A percentile compares a stretch with the other conserved stretches of the same genome.
These are phyloP conservation scores for Fusarium musae DNA, from an alignment of 2,329 filamentous ascomycete genomes.

Conservation along the genomic window DNA sequence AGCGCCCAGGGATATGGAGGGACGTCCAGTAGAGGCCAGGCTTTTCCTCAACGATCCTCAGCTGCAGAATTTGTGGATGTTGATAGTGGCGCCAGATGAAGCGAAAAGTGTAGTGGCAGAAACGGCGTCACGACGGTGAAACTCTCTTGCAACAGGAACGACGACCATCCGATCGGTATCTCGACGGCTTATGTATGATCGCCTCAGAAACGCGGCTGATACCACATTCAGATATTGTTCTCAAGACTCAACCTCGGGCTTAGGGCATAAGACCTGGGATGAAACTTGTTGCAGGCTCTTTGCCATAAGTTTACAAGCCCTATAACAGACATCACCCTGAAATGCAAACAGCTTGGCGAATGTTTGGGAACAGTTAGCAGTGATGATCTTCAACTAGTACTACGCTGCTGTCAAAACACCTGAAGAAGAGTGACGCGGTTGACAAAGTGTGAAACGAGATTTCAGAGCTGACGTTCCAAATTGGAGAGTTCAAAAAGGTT, in stretches of 20 bases:
- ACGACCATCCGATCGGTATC: slow-evolving; percentile 17
- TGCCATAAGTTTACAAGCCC: slow-evolving; percentile 3
- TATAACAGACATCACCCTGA: slow-evolving; percentile 17
- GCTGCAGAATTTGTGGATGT: slow-evolving; percentile 1
- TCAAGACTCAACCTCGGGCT: neutral
- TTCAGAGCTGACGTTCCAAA: neutral
- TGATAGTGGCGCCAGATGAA: slow-evolving; percentile 20
- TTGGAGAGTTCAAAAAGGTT: neutral
- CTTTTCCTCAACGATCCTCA: neutral
- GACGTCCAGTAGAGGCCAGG: neutral
- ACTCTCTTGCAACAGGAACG: slow-evolving; percentile 39
- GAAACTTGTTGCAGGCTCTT: slow-evolving; percentile 32
- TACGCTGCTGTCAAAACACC: slow-evolving; percentile 1
- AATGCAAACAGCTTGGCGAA: slow-evolving; percentile 18
- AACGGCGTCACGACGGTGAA: slow-evolving; percentile 37
- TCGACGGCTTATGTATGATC: slow-evolving; percentile 37
- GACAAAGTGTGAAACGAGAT: neutral
- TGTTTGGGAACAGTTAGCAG: neutral
- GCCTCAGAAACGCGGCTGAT: slow-evolving; percentile 27
- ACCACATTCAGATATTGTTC: slow-evolving; percentile 3
- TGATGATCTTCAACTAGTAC: slow-evolving; percentile 4
- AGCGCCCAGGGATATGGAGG: slow-evolving; percentile 9
- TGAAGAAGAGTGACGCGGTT: neutral
- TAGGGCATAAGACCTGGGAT: slow-evolving; percentile 6
- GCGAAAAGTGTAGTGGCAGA: slow-evolving; percentile 17